phyloP scores from a whole-genome alignment of 805 yeast genomes.

The Candida odintsovae region DNA sequence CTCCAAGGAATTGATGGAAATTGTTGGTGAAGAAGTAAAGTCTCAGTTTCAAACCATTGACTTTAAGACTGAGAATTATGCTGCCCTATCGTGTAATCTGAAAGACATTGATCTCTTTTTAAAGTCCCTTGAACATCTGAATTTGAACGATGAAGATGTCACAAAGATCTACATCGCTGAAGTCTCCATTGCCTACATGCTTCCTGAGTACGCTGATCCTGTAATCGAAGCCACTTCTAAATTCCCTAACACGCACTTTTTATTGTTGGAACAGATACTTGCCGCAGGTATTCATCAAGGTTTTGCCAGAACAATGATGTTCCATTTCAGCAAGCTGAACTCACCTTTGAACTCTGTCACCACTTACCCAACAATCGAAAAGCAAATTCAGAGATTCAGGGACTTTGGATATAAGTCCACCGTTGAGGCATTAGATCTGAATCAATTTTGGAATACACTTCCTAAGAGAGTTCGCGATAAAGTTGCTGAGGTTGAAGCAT shows the following conservation, averaged over 20 bases:
- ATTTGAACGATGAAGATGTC: constrained; percentile 23
- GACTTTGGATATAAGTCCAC: constrained; percentile 36
- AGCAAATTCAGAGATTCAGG: constrained; percentile 47
- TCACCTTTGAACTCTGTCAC: constrained; percentile 67
- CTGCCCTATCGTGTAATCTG: constrained; percentile 63
- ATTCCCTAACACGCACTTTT: constrained; percentile 49
- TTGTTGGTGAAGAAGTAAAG: constrained; percentile 33
- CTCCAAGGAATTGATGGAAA: constrained; percentile 38
- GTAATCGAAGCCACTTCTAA: constrained; percentile 43
- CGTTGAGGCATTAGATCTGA: constrained; percentile 49
- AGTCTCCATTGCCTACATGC: constrained; percentile 79
- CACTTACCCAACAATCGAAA: constrained; percentile 42
- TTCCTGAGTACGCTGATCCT: constrained; percentile 55
- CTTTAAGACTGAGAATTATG: constrained; percentile 40
- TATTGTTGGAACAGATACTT: constrained; percentile 64
- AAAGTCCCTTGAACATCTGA: constrained; percentile 12
- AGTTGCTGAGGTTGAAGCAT: constrained; percentile 52
- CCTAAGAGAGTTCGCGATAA: constrained; percentile 30
- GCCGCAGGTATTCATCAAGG: constrained; percentile 62
- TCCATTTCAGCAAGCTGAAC: constrained; percentile 58
- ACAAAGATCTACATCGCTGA: constrained; percentile 68
- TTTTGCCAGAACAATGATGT: constrained; percentile 69
- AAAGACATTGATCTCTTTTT: constrained; percentile 39
- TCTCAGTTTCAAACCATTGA: constrained; percentile 21
- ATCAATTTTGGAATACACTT: constrained; percentile 53